Evolutionary conservation across 371 early-diverging fungal genomes (phyloP).

Genomic region (Mucor sp.): DNA sequence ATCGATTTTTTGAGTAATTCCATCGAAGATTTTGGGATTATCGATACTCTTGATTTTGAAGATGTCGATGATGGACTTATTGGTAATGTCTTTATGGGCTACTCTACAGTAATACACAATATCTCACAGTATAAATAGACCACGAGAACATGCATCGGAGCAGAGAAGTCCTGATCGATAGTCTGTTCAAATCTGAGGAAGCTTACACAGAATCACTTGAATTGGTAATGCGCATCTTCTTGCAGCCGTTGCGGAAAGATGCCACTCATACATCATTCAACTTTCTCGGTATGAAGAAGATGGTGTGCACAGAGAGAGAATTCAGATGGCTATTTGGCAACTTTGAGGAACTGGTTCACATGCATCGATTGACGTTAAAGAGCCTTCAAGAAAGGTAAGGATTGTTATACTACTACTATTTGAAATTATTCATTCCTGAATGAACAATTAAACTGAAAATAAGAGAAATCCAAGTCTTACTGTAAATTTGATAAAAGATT

Average conservation of each 20-base stretch:
- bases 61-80: slow-evolving; percentile 31
- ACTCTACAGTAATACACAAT: not conserved
- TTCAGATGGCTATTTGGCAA: slow-evolving; percentile 48
- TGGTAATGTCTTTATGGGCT: slow-evolving; percentile 16
- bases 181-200: slow-evolving; percentile 34
- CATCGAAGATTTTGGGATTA: slow-evolving; percentile 6
- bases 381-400: slow-evolving; percentile 40
- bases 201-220: slow-evolving; percentile 41
- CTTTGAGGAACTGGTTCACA: slow-evolving; percentile 36
- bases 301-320: slow-evolving; percentile 44
- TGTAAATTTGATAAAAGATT: slow-evolving; percentile 22
- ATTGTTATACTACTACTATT: not conserved
- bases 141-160: slow-evolving; percentile 39
- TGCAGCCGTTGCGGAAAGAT: slow-evolving; percentile 34
- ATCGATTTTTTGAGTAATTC: slow-evolving; percentile 12
- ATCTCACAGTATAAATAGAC: slow-evolving; percentile 21
- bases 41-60: slow-evolving; percentile 16
- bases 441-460: slow-evolving; percentile 1
- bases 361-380: slow-evolving; percentile 31
- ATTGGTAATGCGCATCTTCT: slow-evolving; percentile 29
- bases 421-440: not conserved
- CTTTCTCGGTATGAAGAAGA: slow-evolving; percentile 42
- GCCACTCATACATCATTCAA: slow-evolving; percentile 32
- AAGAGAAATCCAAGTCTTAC: not conserved
- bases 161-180: slow-evolving; percentile 39